Evolutionary conservation across 495 filamentous ascomycete species (phyloP), one percentile per base, ranked within the genome.

Genomic region (Pyronema omphalodes): DNA sequence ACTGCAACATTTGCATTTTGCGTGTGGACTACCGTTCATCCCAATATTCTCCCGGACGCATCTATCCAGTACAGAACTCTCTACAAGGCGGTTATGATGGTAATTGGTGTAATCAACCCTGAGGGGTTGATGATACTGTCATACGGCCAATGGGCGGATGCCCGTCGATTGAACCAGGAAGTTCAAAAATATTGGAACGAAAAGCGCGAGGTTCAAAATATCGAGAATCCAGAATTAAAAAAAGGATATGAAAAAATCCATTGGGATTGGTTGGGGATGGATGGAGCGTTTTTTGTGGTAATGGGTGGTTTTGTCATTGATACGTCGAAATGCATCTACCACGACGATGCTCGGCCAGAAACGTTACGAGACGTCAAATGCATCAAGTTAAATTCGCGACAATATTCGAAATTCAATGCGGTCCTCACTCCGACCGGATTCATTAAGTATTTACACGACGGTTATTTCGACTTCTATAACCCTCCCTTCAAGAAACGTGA

Each of bases 281-380:
- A 53, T 9, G 41, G 40, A 7, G 55, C 58, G 0, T 55, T 52
- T 34, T 60, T 55, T 51, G 55, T 58, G 3, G 58, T 58, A 7
- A 60, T 60, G 58, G 56, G 58, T 3, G 58, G 58, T 14, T 60
- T 60, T 23, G 14, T 52, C 7, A 18, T 55, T 7, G 55, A 52
- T 47, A 7, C 1, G 6, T 41, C 17, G 1, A n/a, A 47, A n/a
- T n/a, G n/a, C n/a, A n/a, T n/a, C n/a, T n/a, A n/a, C n/a, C n/a
- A n/a, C n/a, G n/a, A n/a, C n/a, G n/a, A n/a, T n/a, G n/a, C n/a
- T n/a, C n/a, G n/a, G n/a, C n/a, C n/a, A n/a, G n/a, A n/a, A n/a
- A n/a, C n/a, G n/a, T n/a, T n/a, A n/a, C n/a, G n/a, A n/a, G n/a
- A n/a, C n/a, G n/a, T n/a, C n/a, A n/a, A n/a, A n/a, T n/a, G n/a